Percentiles rank a stretch among this genome's conserved stretches.
These are phyloP conservation scores for Paxillus ammoniavirescens DNA, from an alignment of 768 basidiomycete genomes.

Conservation along the genomic window DNA sequence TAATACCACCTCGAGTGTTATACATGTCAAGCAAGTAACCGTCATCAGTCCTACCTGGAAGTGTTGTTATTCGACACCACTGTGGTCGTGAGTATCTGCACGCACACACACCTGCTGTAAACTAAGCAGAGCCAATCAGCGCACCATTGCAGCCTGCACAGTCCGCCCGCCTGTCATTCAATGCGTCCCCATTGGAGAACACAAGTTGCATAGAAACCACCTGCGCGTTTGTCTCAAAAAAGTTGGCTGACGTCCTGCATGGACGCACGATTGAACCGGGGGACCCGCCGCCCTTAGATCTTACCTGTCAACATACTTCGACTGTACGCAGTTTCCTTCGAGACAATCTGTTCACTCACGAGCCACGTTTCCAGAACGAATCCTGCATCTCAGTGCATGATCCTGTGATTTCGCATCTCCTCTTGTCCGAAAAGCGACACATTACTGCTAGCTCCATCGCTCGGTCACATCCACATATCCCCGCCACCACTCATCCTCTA, in stretches of 20 bases:
- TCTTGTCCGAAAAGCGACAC: conserved; percentile 51
- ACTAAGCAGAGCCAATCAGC: conserved; percentile 31
- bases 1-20: conserved; percentile 42
- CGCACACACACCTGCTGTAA: neutral
- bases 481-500: conserved; percentile 43
- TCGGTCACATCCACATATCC: conserved; percentile 55
- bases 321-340: conserved; percentile 35
- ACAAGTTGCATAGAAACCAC: conserved; percentile 41
- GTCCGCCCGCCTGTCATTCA: conserved; percentile 43
- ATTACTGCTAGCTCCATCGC: conserved; percentile 35
- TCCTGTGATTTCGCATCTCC: conserved; percentile 37
- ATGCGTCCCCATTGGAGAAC: conserved; percentile 38
- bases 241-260: conserved; percentile 50
- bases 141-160: conserved; percentile 47
- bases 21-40: conserved; percentile 57
- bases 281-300: conserved; percentile 51
- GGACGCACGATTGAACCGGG: conserved; percentile 40
- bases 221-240: conserved; percentile 47
- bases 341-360: neutral
- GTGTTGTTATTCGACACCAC: conserved; percentile 40
- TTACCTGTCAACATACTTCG: conserved; percentile 48
- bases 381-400: conserved; percentile 17
- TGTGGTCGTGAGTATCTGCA: conserved; percentile 41
- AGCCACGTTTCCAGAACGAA: conserved; percentile 7
- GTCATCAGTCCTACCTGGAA: conserved; percentile 72